Evolutionary conservation across 768 basidiomycete species (phyloP), one percentile per base, ranked within the genome.

Genomic region (Cystoderma amianthinum): DNA sequence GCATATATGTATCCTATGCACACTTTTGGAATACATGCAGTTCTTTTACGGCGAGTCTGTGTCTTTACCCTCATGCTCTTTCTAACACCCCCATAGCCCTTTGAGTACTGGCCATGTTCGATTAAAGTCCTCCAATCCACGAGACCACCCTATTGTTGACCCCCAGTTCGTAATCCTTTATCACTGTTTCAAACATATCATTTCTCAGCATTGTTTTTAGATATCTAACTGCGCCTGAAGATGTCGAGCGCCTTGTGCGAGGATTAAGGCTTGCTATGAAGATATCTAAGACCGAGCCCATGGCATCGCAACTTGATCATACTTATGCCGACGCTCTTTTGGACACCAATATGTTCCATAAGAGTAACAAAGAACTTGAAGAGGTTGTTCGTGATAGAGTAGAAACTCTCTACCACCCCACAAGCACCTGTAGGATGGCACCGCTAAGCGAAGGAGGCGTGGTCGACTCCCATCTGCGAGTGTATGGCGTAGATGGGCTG

Each of bases 361-460:
- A 62, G 42, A 56, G 59, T 3, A 63, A 74, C 43, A 58, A 55
- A 25, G 65, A 68, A 22, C 48, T 74, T 10, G 56, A 63, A 36
- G 59, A 61, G n/a, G 43, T 67, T 13, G 57, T 71, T 15, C 57
- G 56, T 20, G 60, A 62, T 35, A 60, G 70, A 11, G 61, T 67
- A 3, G 67, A 72, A 46, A 74, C 71, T 1, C 48, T 71, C 22
- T 72, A 72, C 42, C 72, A 74, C 47, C 70, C 71, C 0, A 44
- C 64, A 9, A 58, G 65, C 42, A 69, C 69, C 7, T 71, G 69
- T 41, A 60, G 68, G 19, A 74, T 72, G 69, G 69, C 69, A 10
- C 63, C 66, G 13, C 48, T 51, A 7, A 56, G 54, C n/a, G 57
- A 65, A 19, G 54, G 60, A 4, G 70, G 72, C 4, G 70, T 72